Conservation (phyloP, 2,329 filamentous ascomycete genomes). For the Fusarium musae region DNA sequence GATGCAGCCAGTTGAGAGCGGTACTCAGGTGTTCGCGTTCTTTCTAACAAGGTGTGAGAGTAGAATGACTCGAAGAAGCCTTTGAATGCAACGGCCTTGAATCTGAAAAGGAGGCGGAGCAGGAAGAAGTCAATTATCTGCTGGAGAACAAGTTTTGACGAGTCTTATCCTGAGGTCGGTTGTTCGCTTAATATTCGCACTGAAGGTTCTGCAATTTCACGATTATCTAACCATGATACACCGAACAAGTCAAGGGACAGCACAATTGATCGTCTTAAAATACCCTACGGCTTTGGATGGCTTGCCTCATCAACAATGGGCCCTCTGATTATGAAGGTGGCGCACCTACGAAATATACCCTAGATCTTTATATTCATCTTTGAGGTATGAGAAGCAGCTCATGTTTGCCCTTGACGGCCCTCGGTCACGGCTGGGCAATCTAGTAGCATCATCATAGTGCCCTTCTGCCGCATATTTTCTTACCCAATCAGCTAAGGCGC, state of each 20-base stretch:
- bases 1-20: background rate
- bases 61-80: background rate
- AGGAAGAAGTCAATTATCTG: background rate
- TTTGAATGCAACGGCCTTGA: background rate
- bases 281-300: background rate
- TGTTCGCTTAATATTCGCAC: background rate
- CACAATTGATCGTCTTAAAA: background rate
- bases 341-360: background rate
- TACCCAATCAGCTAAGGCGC: constrained; percentile 19
- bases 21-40: background rate
- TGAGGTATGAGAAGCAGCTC: background rate
- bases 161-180: background rate
- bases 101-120: background rate
- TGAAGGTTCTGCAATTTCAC: background rate
- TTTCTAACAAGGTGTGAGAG: background rate
- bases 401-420: background rate
- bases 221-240: background rate
- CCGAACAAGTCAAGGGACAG: background rate
- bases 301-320: background rate
- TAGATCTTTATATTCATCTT: background rate
- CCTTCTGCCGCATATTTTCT: rapidly evolving
- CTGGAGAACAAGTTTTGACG: background rate
- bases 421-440: background rate
- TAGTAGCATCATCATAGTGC: rapidly evolving
- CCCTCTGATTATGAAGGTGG: background rate